Conservation (phyloP, 352 stramenopile species). For the Globisporangium megalacanthum region DNA sequence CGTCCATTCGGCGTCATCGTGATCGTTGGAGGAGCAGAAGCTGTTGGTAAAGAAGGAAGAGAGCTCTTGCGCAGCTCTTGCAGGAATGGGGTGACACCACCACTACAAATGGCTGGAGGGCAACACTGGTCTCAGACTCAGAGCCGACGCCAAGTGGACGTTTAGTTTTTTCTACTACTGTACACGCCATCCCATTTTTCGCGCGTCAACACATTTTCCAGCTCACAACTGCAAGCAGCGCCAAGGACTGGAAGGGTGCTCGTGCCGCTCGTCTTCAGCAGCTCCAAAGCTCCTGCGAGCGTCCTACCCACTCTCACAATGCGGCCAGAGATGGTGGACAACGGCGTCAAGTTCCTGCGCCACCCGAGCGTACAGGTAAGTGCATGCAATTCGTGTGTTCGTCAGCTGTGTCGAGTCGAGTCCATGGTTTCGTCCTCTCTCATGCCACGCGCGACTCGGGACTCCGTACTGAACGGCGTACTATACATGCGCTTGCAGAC, state of each 20-base stretch:
- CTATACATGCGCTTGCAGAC: slow-evolving; percentile 15
- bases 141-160: neutral
- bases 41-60: neutral
- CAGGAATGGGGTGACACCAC: neutral
- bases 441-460: too few species aligned
- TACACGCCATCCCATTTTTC: neutral
- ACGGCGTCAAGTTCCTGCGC: slow-evolving; percentile 76
- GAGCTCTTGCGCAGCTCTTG: neutral
- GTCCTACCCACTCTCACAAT: slow-evolving; percentile 10
- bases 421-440: neutral
- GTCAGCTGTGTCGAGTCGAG: neutral
- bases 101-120: neutral
- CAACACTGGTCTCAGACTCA: slow-evolving; percentile 1
- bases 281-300: too few species aligned
- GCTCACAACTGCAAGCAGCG: slow-evolving; percentile 8
- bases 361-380: slow-evolving; percentile 74
- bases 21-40: neutral
- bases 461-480: neutral
- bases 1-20: slow-evolving; percentile 11
- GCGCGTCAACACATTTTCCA: slow-evolving; percentile 2
- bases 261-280: too few species aligned
- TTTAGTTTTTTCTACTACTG: neutral
- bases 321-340: slow-evolving; percentile 70
- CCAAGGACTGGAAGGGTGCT: too few species aligned
- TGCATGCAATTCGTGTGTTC: neutral